Base-by-base conservation (phyloP, 805 yeast species). In the Cephaloascus albidus region DNA sequence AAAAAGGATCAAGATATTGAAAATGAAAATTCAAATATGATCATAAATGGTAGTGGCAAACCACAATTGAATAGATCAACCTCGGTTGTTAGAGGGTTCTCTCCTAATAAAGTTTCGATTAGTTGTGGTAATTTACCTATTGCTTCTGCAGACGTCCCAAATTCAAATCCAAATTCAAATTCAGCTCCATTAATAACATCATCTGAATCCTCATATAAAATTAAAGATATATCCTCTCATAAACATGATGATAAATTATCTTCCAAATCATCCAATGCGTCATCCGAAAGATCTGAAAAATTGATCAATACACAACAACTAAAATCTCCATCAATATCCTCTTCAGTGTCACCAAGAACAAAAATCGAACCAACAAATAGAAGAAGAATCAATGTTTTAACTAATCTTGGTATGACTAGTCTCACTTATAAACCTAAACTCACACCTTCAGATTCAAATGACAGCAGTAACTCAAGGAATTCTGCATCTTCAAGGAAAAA, bases 51-150 rank as follows among this genome's bases (percentile, higher is more conserved):
- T 12, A 23, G 12, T 23, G 28, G 28, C 6, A 40, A 40, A 33
- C 32, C 38, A 20, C 12, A 26, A 19, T 12, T 38, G 0, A 56
- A 52, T 6, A 52, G 57, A 3, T 51, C 51, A 3, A 54, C 57
- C 3, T 53, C 57, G 0, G 45, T 54, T 6, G 42, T 54, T 5
- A 45, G 57, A 38, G 58, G 58, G 1, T 54, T 54, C 39, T 50
- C 51, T 4, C 49, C 56, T 4, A 44, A 46, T 27, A 37, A 30
- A 18, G 26, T 20, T 15, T 31, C 40, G 12, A 40, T 47, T 8
- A 51, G 42, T 35, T 23, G 36, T 35, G 28, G 28, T 23, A 8
- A 8, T 6, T 23, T 23, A 12, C 28, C 28, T 6, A 23, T 8
- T 8, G 12, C 10, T 23, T 23, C 28, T 23, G n/a, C n/a, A n/a